Conservation (phyloP, 2,329 filamentous ascomycete species). For the Pseudogymnoascus sp. region DNA sequence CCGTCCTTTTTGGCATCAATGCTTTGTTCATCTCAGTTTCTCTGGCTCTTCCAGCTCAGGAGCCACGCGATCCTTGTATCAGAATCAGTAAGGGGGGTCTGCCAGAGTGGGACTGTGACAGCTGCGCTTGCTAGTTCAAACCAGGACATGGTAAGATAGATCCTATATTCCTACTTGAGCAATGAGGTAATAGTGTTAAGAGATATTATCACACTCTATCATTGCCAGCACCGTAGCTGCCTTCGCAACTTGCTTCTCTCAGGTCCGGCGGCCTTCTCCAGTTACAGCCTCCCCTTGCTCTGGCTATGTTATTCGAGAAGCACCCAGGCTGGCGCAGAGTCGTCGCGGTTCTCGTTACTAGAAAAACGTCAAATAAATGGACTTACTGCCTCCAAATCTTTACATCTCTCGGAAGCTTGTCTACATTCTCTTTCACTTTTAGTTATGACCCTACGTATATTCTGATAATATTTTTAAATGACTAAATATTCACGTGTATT, state of each 20-base stretch:
- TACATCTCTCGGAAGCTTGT: not conserved
- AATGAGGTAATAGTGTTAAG: too few species aligned
- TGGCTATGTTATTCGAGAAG: too few species aligned
- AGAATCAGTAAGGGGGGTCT: not conserved
- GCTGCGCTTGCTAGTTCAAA: not conserved
- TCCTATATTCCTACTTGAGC: too few species aligned
- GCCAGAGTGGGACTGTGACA: not conserved
- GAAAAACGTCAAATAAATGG: not conserved
- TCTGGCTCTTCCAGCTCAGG: not conserved
- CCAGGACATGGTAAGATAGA: too few species aligned
- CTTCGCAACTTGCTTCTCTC: too few species aligned
- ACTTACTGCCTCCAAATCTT: not conserved
- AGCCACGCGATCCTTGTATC: not conserved
- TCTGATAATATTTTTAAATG: not conserved
- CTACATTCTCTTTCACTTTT: not conserved
- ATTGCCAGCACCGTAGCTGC: too few species aligned
- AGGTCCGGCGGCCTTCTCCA: too few species aligned
- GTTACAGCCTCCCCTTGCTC: too few species aligned
- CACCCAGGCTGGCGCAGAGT: not conserved
- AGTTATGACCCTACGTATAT: not conserved
- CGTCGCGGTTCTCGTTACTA: not conserved
- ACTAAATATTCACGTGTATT: not conserved
- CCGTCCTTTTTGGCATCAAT: not conserved
- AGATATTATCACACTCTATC: too few species aligned
- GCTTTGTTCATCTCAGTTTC: not conserved